Percentiles rank a stretch among this genome's conserved stretches.
These are phyloP conservation scores for Ordospora colligata DNA, from an alignment of 371 early-diverging fungal genomes.

Conservation along the genomic window DNA sequence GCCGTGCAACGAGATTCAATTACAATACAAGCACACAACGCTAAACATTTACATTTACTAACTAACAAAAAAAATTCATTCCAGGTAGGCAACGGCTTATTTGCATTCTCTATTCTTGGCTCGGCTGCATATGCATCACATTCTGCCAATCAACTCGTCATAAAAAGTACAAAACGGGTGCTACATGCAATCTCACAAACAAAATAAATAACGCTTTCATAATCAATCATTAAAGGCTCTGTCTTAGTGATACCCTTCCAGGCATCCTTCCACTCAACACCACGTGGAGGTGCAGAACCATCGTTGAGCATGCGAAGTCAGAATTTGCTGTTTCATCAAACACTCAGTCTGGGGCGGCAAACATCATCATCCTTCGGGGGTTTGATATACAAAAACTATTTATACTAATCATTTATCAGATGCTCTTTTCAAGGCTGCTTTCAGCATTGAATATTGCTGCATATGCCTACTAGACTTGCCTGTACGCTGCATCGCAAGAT, in stretches of 20 bases:
- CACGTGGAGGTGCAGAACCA: slow-evolving; percentile 7
- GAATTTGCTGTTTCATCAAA: slow-evolving; percentile 26
- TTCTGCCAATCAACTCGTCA: background rate
- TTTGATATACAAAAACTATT: background rate
- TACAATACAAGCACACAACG: background rate
- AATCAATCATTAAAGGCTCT: background rate
- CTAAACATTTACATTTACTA: background rate
- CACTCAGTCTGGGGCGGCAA: slow-evolving; percentile 40
- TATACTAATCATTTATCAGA: slow-evolving; percentile 10
- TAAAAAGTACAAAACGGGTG: background rate
- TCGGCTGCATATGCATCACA: background rate
- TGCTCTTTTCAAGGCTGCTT: background rate
- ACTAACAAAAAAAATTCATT: background rate
- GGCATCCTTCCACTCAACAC: background rate
- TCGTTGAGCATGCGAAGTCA: slow-evolving; percentile 16
- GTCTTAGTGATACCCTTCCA: background rate
- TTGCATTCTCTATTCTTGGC: slow-evolving; percentile 4
- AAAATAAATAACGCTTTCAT: background rate
- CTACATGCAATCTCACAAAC: background rate
- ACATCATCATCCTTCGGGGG: slow-evolving; percentile 34
- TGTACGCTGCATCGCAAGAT: background rate
- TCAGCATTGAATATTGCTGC: background rate
- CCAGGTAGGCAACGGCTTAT: background rate
- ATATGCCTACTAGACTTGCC: background rate
- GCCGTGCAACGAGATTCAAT: background rate